phyloP scores from a whole-genome alignment of 2,329 filamentous ascomycete species.

The Monosporascus sp. region DNA sequence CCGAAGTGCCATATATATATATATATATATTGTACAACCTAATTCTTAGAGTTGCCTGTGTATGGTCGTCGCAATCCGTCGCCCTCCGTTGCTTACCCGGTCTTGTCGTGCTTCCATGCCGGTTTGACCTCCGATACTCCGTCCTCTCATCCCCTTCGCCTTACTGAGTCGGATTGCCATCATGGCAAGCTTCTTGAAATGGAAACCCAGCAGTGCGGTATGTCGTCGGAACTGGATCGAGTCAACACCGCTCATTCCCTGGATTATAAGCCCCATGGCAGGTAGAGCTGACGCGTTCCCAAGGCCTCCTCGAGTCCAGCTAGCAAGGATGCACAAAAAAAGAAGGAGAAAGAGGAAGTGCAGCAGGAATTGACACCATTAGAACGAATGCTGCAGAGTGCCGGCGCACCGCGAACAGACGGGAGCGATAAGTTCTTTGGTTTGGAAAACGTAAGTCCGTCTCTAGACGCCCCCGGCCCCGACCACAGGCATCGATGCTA shows the following conservation, averaged over 20 bases:
- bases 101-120: background rate
- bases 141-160: background rate
- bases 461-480: background rate
- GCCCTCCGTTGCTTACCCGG: background rate
- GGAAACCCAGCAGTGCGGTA: slow-evolving; percentile 51
- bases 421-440: slow-evolving; percentile 98
- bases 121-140: background rate
- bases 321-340: slow-evolving; percentile 44
- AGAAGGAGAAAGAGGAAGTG: slow-evolving; percentile 57
- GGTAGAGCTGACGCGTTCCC: slow-evolving; percentile 19
- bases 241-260: slow-evolving; percentile 1
- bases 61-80: background rate
- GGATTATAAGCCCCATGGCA: background rate
- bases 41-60: background rate
- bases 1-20: background rate
- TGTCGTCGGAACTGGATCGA: slow-evolving; percentile 26
- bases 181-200: slow-evolving; percentile 57
- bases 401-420: slow-evolving; percentile 75
- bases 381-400: slow-evolving; percentile 73
- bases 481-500: slow-evolving; percentile 21
- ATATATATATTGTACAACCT: background rate
- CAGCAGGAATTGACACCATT: slow-evolving; percentile 56
- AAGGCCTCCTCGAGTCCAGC: slow-evolving; percentile 40
- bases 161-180: slow-evolving; percentile 5
- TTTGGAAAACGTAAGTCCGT: slow-evolving; percentile 76